Conservation (phyloP, 2,329 filamentous ascomycete genomes). For the Hypoxylon sp. region DNA sequence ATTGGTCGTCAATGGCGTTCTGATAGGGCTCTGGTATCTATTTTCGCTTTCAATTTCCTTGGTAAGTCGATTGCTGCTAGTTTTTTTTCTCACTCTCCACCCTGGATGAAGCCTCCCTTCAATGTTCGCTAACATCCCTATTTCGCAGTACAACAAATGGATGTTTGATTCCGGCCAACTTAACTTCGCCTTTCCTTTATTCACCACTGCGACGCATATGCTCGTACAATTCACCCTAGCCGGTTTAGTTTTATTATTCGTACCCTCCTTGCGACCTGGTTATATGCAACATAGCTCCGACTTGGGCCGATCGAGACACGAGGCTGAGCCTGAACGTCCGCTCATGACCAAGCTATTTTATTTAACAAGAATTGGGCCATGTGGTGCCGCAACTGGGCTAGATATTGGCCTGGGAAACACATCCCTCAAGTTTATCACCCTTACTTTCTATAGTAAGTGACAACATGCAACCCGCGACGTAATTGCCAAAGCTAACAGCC, state of each 20-base stretch:
- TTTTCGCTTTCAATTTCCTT: constrained; percentile 95
- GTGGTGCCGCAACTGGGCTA: constrained; percentile 89
- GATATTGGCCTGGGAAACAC: constrained; percentile 97
- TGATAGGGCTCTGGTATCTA: constrained; percentile 87
- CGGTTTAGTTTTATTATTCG: constrained; percentile 77
- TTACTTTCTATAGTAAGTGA: constrained; percentile 89
- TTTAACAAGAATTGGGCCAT: constrained; percentile 88
- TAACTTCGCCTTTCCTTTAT: constrained; percentile 93
- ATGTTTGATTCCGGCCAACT: constrained; percentile 91
- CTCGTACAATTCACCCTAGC: constrained; percentile 88
- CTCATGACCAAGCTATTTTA: constrained; percentile 92
- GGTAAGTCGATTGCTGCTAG: constrained; percentile 62
- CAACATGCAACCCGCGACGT: background rate
- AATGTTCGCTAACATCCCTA: constrained; percentile 41
- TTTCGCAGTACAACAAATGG: constrained; percentile 95
- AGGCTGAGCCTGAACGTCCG: constrained; percentile 63
- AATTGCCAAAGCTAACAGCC: constrained; percentile 11
- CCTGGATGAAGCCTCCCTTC: constrained; percentile 23
- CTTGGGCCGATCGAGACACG: constrained; percentile 59
- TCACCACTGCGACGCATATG: constrained; percentile 96
- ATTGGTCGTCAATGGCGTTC: constrained; percentile 75
- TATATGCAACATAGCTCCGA: constrained; percentile 57
- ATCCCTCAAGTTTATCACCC: constrained; percentile 92
- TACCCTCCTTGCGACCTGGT: constrained; percentile 82
- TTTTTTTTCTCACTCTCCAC: background rate